These are phyloP conservation scores for Diplodia sapinea DNA, from an alignment of 2,329 filamentous ascomycete species.

Conservation along the genomic window DNA sequence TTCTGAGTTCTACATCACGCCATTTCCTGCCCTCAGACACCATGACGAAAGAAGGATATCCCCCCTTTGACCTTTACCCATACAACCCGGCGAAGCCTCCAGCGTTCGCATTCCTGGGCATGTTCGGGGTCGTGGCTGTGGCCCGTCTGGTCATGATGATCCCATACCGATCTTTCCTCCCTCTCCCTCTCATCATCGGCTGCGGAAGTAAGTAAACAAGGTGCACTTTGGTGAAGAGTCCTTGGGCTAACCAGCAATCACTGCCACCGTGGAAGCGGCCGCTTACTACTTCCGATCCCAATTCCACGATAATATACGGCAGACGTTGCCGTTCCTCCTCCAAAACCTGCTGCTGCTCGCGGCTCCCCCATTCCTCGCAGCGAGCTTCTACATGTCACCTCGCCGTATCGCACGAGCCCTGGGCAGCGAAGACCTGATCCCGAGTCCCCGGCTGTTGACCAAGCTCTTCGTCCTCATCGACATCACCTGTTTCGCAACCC, in stretches of 20 bases:
- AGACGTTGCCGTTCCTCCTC: conserved; percentile 40
- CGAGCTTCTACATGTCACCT: conserved; percentile 53
- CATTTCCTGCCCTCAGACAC: background rate
- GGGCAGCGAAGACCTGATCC: background rate
- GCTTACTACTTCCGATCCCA: conserved; percentile 1
- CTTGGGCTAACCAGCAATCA: background rate
- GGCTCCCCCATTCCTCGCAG: conserved; percentile 56
- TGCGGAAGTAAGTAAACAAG: background rate
- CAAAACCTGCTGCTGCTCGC: conserved; percentile 54
- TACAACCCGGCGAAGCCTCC: background rate
- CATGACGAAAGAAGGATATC: background rate
- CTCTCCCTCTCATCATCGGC: background rate
- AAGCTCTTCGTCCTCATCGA: conserved; percentile 13
- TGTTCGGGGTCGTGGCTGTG: background rate
- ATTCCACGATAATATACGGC: background rate
- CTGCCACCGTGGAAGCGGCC: background rate
- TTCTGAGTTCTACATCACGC: background rate
- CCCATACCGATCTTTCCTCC: background rate
- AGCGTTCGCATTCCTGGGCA: background rate
- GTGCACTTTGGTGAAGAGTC: background rate
- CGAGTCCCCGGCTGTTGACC: background rate
- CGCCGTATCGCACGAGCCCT: conserved; percentile 48
- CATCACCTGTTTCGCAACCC: background rate
- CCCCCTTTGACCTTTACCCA: background rate
- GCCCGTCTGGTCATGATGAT: background rate